These are phyloP conservation scores for Centaurea solstitialis DNA, from an alignment of 129 eudicot genomes.

Conservation along the genomic window DNA sequence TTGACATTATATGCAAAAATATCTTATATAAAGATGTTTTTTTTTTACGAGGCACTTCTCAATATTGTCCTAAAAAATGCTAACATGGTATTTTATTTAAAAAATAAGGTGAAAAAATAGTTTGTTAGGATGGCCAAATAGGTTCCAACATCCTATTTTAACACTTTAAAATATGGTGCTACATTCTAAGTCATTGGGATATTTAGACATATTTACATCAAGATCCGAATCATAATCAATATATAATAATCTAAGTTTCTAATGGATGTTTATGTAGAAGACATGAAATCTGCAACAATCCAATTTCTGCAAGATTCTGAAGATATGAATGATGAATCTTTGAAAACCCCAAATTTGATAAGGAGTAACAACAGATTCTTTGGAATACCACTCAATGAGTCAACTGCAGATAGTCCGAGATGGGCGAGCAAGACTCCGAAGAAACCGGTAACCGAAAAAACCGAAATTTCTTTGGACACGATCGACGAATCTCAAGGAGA, in stretches of 20 bases:
- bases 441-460: slow-evolving; percentile 16
- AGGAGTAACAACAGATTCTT: slow-evolving; percentile 55
- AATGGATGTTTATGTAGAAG: slow-evolving; percentile 31
- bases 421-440: slow-evolving; percentile 14
- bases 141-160: too few species aligned
- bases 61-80: too few species aligned
- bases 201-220: too few species aligned
- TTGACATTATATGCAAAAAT: too few species aligned
- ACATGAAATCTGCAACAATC: slow-evolving; percentile 32
- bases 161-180: too few species aligned
- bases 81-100: too few species aligned
- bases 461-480: slow-evolving; percentile 28
- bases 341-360: slow-evolving; percentile 36
- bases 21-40: too few species aligned
- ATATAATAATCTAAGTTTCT: background rate
- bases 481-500: slow-evolving; percentile 49
- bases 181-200: too few species aligned
- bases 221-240: too few species aligned
- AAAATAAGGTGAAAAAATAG: too few species aligned
- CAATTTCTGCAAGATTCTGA: slow-evolving; percentile 45
- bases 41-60: too few species aligned
- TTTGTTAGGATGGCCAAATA: too few species aligned
- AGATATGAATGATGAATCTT: slow-evolving; percentile 38
- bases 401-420: slow-evolving; percentile 51
- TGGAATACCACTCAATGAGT: slow-evolving; percentile 58